Base-by-base conservation (phyloP, 345 rosid species). In the Firmiana major region DNA sequence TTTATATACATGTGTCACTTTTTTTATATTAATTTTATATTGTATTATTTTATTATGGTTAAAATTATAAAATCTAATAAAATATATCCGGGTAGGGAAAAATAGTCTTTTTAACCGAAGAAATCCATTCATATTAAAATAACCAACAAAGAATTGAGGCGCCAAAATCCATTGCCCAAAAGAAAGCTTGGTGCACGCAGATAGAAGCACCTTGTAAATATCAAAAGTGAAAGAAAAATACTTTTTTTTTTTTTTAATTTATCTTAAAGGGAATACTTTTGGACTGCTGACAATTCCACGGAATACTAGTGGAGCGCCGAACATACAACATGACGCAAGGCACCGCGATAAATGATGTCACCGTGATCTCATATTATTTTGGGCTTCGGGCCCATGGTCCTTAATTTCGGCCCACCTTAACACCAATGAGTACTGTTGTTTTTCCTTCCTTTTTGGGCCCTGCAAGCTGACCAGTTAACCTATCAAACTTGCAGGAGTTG, bases 401-500 rank as follows among this genome's bases (percentile, higher is more conserved):
- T 28, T 46, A 6, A 1, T 17, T 28, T 75, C 19, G 26, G 68
- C 57, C 40, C 51, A 38, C 24, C 0, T 19, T n/a, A 49, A 66
- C 69, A 36, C 24, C 3, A 9, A 21, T 9, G 3, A 1, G 0
- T 9, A 13, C 7, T 64, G 21, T 3, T 46, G 22, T 54, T 51
- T 51, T 38, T 12, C 40, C 24, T n/a, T 2, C 22, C 13, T 75
- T 63, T 63, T 63, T 34, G 36, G 73, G 62, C 63, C 49, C 64
- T 65, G 21, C 60, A 16, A 31, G 17, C 34, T 76, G 31, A 68
- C 59, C 1, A 26, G 21, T 51, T 49, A 28, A 13, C 19, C 19
- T 26, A 16, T n/a, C 5, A 36, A 71, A 55, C 26, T 67, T 71
- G 71, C 87, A 92, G 98, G 97, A 93, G 43, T 58, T 96, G 46